phyloP scores from a whole-genome alignment of 192 early-diverging fungal genomes.

The Backusella morwellensis region DNA sequence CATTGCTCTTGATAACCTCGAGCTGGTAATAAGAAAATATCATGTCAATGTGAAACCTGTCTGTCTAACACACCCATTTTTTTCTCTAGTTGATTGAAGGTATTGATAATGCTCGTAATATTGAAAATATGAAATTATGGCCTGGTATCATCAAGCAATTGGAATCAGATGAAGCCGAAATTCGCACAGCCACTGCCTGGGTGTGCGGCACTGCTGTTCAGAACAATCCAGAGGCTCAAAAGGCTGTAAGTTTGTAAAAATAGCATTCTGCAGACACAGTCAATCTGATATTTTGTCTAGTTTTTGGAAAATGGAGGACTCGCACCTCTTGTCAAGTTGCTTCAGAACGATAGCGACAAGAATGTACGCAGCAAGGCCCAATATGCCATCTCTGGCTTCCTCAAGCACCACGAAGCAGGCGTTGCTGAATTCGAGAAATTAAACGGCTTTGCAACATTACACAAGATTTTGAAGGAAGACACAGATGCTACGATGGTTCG shows the following conservation, averaged over 20 bases:
- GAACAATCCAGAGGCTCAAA: constrained; percentile 87
- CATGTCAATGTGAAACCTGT: neutral
- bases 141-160: constrained; percentile 63
- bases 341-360: constrained; percentile 39
- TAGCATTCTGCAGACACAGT: neutral
- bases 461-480: constrained; percentile 41
- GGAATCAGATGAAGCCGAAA: constrained; percentile 44
- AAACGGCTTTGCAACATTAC: constrained; percentile 45
- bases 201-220: constrained; percentile 92
- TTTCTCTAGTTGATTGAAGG: constrained; percentile 64
- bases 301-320: constrained; percentile 53
- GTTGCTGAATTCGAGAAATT: constrained; percentile 53
- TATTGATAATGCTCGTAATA: constrained; percentile 83
- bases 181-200: constrained; percentile 81
- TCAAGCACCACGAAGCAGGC: constrained; percentile 57
- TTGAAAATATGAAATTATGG: constrained; percentile 90
- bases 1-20: constrained; percentile 89
- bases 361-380: constrained; percentile 64
- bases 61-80: neutral
- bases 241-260: constrained; percentile 45
- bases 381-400: constrained; percentile 67
- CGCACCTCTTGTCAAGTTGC: constrained; percentile 41
- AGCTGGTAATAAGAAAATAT: constrained; percentile 53
- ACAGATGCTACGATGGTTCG: constrained; percentile 43
- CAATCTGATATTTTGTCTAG: neutral